A percentile compares a stretch with the other conserved stretches of the same genome.
phyloP scores from a whole-genome alignment of 768 basidiomycete genomes.

The Kwoniella dendrophila region DNA sequence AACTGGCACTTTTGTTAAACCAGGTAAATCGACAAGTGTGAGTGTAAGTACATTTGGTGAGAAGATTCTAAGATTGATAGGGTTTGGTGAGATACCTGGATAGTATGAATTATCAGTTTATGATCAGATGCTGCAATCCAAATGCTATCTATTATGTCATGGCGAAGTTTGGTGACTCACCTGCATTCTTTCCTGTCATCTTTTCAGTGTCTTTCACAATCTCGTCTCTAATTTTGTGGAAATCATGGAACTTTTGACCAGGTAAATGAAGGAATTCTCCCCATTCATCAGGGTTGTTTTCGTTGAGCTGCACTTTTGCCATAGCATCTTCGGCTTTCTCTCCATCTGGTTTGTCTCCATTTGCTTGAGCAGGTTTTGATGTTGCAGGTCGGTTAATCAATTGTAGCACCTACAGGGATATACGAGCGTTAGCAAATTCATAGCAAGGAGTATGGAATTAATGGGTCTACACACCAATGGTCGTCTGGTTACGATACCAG shows the following conservation, averaged over 20 bases:
- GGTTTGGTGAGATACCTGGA: constrained; percentile 88
- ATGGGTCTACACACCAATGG: constrained; percentile 69
- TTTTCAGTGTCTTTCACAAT: constrained; percentile 96
- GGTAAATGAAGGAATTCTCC: constrained; percentile 96
- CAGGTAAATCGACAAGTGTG: constrained; percentile 95
- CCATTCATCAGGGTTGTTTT: constrained; percentile 93
- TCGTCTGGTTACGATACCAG: constrained; percentile 96
- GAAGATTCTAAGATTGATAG: constrained; percentile 96
- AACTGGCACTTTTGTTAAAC: constrained; percentile 88
- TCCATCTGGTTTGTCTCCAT: constrained; percentile 21
- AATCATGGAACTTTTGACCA: constrained; percentile 96
- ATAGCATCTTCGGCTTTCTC: constrained; percentile 59
- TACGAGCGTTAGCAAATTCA: neutral
- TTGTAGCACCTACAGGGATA: constrained; percentile 72
- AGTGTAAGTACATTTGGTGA: constrained; percentile 96
- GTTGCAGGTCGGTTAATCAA: constrained; percentile 76
- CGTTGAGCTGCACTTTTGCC: constrained; percentile 63
- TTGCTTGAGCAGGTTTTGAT: constrained; percentile 56
- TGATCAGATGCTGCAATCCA: too few relatives aligned
- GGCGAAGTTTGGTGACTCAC: too few relatives aligned
- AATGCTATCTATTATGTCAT: too few relatives aligned
- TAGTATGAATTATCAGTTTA: too few relatives aligned
- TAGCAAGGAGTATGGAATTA: neutral
- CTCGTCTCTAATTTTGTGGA: constrained; percentile 92
- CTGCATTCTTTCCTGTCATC: constrained; percentile 96